Conservation (phyloP, 495 filamentous ascomycete species). For the Penicillium canescens region DNA sequence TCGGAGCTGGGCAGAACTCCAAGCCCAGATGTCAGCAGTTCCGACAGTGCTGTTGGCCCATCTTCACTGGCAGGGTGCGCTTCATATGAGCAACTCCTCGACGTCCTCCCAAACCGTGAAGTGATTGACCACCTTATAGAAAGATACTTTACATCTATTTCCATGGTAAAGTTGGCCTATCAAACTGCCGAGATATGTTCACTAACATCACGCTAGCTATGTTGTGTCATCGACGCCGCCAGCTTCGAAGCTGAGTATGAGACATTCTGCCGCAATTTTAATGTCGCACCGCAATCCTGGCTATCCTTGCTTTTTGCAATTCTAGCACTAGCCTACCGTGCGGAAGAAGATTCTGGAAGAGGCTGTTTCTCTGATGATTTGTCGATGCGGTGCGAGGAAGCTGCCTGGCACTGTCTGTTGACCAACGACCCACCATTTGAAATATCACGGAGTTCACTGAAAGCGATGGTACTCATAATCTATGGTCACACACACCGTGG, state of each 20-base stretch:
- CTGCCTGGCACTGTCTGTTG: neutral
- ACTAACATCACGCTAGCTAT: neutral
- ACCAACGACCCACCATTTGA: neutral
- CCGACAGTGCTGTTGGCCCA: no score
- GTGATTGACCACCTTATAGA: neutral
- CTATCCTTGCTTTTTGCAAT: conserved; percentile 1
- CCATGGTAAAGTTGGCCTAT: neutral
- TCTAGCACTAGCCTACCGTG: neutral
- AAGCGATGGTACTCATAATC: neutral
- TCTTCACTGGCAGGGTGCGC: neutral
- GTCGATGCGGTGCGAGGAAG: neutral
- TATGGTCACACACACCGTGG: neutral
- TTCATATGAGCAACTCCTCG: neutral
- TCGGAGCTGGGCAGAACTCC: no score
- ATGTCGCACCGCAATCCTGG: neutral
- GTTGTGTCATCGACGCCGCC: neutral
- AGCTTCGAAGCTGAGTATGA: neutral
- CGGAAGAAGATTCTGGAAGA: neutral
- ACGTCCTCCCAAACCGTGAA: neutral
- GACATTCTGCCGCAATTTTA: neutral
- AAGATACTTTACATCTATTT: neutral
- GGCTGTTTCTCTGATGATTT: neutral
- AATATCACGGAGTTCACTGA: neutral
- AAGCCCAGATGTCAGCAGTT: no score
- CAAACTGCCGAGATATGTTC: neutral